Evolutionary conservation across 257 asterid genomes (phyloP), one percentile per base, ranked within the genome.

Genomic region (Sherardia arvensis): DNA sequence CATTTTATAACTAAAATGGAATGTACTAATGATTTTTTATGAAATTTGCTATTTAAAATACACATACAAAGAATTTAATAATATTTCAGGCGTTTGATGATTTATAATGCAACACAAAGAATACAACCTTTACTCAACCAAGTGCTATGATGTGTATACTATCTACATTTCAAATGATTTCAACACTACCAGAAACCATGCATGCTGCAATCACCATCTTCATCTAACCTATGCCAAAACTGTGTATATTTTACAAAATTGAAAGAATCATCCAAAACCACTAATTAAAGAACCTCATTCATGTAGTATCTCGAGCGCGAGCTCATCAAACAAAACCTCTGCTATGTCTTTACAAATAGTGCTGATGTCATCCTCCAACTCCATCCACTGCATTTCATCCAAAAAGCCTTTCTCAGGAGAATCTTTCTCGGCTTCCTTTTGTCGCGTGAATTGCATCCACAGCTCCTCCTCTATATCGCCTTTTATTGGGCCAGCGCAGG

Each of bases 401-500:
- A 66, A 82, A 56, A 76, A 57, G 48, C 69, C 83, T 71, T 78
- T 84, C 53, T 72, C 68, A 6, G 75, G 63, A 62, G 76, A 60
- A 58, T 73, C 75, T 14, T 62, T 65, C 70, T 30, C 28, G 59
- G 51, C 76, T 43, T 68, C 84, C 53, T 78, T 78, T 57, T 75
- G 93, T 64, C 80, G 84, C 53, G 73, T 47, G 33, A 90, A 79
- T 76, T 77, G 74, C 69, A 15, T 67, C 97, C 93, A 87, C 70
- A 90, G 21, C 69, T 83, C 85, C 33, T 90, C 92, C 73, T 83
- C 92, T 53, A 87, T 71, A 73, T 83, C 88, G 76, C 67, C 65
- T 34, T 85, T 83, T 56, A 77, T 81, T 76, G 78, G 72, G 34
- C 65, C 48, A 40, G 73, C 29, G 58, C 55, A 18, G 1, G 67